These are phyloP conservation scores for Trichoderma atrobrunneum DNA, from an alignment of 2,329 filamentous ascomycete species.

Conservation along the genomic window DNA sequence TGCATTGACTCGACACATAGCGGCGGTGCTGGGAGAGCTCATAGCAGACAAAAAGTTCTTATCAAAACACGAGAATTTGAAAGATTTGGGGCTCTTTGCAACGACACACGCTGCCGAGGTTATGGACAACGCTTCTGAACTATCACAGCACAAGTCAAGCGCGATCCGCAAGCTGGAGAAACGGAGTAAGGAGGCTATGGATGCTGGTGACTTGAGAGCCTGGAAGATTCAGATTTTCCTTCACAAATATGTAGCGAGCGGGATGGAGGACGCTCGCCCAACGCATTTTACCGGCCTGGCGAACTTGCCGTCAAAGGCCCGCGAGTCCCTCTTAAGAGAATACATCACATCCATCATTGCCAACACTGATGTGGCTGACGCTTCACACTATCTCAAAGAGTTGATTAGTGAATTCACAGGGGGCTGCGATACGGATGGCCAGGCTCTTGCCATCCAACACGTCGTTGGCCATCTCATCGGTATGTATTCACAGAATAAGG, in stretches of 20 bases:
- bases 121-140: conserved; percentile 25
- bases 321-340: conserved; percentile 34
- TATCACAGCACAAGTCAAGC: conserved; percentile 30
- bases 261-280: conserved; percentile 33
- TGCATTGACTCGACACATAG: conserved; percentile 29
- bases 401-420: conserved; percentile 35
- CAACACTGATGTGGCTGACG: conserved; percentile 31
- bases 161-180: conserved; percentile 37
- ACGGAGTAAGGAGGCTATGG: conserved; percentile 34
- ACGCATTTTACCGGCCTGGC: conserved; percentile 34
- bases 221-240: conserved; percentile 49
- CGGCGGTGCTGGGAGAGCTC: conserved; percentile 28
- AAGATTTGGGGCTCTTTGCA: conserved; percentile 32
- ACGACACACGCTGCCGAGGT: conserved; percentile 33
- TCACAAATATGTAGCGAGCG: conserved; percentile 35
- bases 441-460: conserved; percentile 44
- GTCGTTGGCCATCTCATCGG: conserved; percentile 42
- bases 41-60: conserved; percentile 33
- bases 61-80: conserved; percentile 23
- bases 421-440: conserved; percentile 36
- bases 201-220: conserved; percentile 37
- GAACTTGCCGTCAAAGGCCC: conserved; percentile 29
- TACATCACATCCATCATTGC: conserved; percentile 33
- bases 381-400: conserved; percentile 39
- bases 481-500: conserved; percentile 24